Base-by-base conservation (phyloP, 495 filamentous ascomycete species). In the Penicillium pulvis region DNA sequence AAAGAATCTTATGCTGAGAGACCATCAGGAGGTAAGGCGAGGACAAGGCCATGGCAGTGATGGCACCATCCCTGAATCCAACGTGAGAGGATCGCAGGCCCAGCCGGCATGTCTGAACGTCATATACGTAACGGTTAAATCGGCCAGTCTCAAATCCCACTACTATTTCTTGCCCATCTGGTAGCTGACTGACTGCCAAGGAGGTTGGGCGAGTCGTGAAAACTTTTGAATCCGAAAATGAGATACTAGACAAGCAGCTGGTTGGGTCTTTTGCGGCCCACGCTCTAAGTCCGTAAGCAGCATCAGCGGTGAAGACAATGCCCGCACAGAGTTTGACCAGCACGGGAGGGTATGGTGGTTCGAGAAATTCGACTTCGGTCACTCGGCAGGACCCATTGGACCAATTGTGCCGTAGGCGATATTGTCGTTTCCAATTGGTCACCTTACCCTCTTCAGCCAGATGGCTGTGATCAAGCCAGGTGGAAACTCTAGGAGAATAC, bases 371-470 rank as follows among this genome's bases (percentile, higher is more conserved):
- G 23, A 96, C 81, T 71, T 96, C 89, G 28, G 86, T 87, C 3
- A 96, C 83, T 45, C 83, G 85, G 58, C 93, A 97, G 60, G 84
- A 86, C 24, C 94, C 94, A 59, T 82, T 85, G 17, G 87, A 84
- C 94, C 94, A 98, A 70, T 98, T 98, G 66, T 97, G 89, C 51
- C 90, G 83, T 35, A 97, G 80, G 64, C 88, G 92, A 72, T 93
- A 98, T 62, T 94, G 89, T 52, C 82, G 80, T 78, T 97, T 97
- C 94, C 94, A 98, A 71, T 90, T 81, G 14, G 84, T 89, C 20
- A 70, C 64, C 20, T 60, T 71, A 35, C 76, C 81, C 30, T 76
- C 79, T 44, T 74, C 73, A 17, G 84, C 77, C 24, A 89, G 71
- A 57, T 82, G 78, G 55, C 82, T 77, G 57, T 86, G 90, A 56